Evolutionary conservation across 805 yeast genomes (phyloP).

Genomic region (Saccharomycopsis fibuligera): DNA sequence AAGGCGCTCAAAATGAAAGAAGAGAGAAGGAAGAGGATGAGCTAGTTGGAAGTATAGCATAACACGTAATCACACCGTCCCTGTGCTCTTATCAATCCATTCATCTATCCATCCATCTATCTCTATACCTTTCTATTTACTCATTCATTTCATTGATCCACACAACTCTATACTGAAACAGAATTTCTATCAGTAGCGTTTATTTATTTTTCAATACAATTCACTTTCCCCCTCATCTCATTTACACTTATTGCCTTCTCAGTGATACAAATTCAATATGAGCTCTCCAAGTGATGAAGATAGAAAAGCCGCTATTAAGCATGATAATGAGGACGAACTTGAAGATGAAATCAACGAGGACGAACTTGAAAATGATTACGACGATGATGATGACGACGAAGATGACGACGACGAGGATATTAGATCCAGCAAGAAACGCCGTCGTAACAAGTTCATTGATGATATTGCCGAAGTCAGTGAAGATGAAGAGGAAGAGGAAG

Average conservation of each 20-base stretch:
- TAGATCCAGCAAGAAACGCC: slow-evolving; percentile 39
- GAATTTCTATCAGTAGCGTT: too few relatives aligned
- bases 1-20: too few relatives aligned
- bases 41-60: too few relatives aligned
- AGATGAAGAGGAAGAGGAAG: slow-evolving; percentile 90
- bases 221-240: background rate
- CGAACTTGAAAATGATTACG: too few relatives aligned
- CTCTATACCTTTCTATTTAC: too few relatives aligned
- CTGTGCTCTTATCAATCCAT: too few relatives aligned
- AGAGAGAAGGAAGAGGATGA: too few relatives aligned
- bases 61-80: too few relatives aligned
- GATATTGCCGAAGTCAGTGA: slow-evolving; percentile 99
- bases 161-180: too few relatives aligned
- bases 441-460: slow-evolving; percentile 86
- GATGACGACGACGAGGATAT: slow-evolving; percentile 50
- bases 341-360: slow-evolving; percentile 27
- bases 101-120: too few relatives aligned
- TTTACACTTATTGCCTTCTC: too few relatives aligned
- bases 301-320: background rate
- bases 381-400: slow-evolving; percentile 40
- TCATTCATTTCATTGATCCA: too few relatives aligned
- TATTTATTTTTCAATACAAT: background rate
- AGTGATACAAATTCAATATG: background rate
- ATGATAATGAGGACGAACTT: background rate
- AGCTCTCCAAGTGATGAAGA: slow-evolving; percentile 1